Conservation (phyloP, 2,329 filamentous ascomycete genomes). For the Fulvia fulva region DNA sequence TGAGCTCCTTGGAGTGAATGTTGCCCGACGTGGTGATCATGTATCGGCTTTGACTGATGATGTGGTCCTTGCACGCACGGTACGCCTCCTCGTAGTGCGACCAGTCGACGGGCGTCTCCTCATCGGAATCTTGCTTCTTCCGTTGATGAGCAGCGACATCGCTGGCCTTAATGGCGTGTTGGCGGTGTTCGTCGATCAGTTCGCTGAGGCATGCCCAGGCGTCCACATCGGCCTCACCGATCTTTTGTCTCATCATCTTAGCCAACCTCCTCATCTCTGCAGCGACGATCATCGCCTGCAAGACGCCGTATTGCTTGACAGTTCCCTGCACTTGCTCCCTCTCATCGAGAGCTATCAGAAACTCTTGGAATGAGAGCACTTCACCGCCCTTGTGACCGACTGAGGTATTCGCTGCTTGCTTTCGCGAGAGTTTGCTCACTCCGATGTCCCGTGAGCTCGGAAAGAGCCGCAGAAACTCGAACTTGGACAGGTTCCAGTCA, state of each 20-base stretch:
- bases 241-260: too few species aligned
- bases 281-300: conserved; percentile 1
- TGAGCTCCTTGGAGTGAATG: conserved; percentile 1
- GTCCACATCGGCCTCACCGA: too few species aligned
- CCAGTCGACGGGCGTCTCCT: too few species aligned
- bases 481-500: background rate
- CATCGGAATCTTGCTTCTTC: too few species aligned
- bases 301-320: conserved; percentile 1
- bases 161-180: too few species aligned
- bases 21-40: conserved; percentile 17
- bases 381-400: background rate
- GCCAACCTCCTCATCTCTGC: background rate
- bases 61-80: conserved; percentile 11
- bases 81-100: conserved; percentile 7
- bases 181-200: too few species aligned
- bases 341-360: conserved; percentile 10
- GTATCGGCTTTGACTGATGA: conserved; percentile 12
- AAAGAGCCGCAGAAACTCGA: conserved; percentile 11
- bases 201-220: too few species aligned
- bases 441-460: conserved; percentile 8
- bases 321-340: background rate
- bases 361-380: conserved; percentile 1
- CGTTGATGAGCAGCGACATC: too few species aligned
- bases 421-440: background rate
- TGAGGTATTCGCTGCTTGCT: background rate